phyloP scores from a whole-genome alignment of 805 yeast species.

The Yamadazyma sp. region DNA sequence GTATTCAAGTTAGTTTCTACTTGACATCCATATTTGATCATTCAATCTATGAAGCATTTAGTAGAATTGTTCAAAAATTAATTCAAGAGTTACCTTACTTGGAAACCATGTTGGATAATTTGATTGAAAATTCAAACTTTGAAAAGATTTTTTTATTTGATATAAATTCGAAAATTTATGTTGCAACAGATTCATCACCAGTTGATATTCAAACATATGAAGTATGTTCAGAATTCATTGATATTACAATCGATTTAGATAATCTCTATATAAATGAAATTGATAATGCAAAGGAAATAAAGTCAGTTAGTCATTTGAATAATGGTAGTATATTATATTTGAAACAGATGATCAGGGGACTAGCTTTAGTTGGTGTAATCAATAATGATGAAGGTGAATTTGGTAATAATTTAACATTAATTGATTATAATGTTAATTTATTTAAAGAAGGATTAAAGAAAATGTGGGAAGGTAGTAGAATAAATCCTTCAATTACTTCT shows the following conservation, averaged over 20 bases:
- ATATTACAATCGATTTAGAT: conserved; percentile 86
- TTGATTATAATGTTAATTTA: conserved; percentile 84
- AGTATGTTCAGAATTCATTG: conserved; percentile 95
- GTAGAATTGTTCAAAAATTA: conserved; percentile 86
- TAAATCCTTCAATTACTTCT: no score
- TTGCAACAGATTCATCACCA: conserved; percentile 94
- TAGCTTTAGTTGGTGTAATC: conserved; percentile 85
- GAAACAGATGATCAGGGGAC: conserved; percentile 88
- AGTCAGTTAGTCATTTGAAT: conserved; percentile 71
- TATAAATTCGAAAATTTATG: conserved; percentile 86
- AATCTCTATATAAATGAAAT: conserved; percentile 50
- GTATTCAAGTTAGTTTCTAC: conserved; percentile 87
- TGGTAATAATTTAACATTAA: conserved; percentile 55
- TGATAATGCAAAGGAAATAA: conserved; percentile 37
- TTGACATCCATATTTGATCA: conserved; percentile 93
- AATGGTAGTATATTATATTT: conserved; percentile 83
- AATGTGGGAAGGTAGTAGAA: conserved; percentile 52
- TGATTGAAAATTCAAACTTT: conserved; percentile 84
- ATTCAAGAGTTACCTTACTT: conserved; percentile 84
- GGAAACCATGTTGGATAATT: conserved; percentile 83
- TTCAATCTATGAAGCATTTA: conserved; percentile 92
- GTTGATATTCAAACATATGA: conserved; percentile 95
- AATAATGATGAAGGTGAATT: conserved; percentile 26
- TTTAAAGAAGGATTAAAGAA: conserved; percentile 74
- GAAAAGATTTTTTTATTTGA: conserved; percentile 94